phyloP scores from a whole-genome alignment of 495 filamentous ascomycete species.

The Xylaria curta region DNA sequence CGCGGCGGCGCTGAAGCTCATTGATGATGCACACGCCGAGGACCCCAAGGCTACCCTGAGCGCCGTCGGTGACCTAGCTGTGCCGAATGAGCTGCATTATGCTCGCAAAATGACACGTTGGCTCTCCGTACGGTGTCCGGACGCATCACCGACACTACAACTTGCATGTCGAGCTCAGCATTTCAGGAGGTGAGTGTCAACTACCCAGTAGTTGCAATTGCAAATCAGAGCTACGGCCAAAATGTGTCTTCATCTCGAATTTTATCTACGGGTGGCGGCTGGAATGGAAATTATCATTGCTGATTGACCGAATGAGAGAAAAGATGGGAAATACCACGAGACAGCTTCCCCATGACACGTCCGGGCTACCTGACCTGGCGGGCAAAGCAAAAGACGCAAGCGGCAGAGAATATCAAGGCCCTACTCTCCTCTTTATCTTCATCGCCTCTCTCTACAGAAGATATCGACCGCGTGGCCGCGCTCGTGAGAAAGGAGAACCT shows the following conservation, averaged over 20 bases:
- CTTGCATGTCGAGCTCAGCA: slow-evolving; percentile 84
- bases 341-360: slow-evolving; percentile 70
- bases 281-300: not conserved
- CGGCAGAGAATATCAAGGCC: slow-evolving; percentile 64
- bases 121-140: slow-evolving; percentile 60
- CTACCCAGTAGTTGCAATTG: not conserved
- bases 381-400: slow-evolving; percentile 69
- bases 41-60: slow-evolving; percentile 63
- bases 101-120: slow-evolving; percentile 77
- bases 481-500: slow-evolving; percentile 72
- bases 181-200: slow-evolving; percentile 53
- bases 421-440: slow-evolving; percentile 62
- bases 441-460: slow-evolving; percentile 47
- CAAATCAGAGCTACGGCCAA: not conserved
- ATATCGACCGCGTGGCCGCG: slow-evolving; percentile 58
- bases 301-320: slow-evolving; percentile 27
- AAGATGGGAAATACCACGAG: slow-evolving; percentile 80
- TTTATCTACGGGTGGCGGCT: not conserved
- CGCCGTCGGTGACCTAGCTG: slow-evolving; percentile 21
- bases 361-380: slow-evolving; percentile 80
- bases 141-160: slow-evolving; percentile 66
- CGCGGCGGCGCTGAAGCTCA: slow-evolving; percentile 59
- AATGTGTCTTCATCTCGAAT: not conserved
- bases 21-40: slow-evolving; percentile 74
- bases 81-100: slow-evolving; percentile 81